A percentile compares a stretch with the other conserved stretches of the same genome.
Evolutionary conservation across 1,284 basidiomycete genomes (phyloP).

Genomic region (Vanrija sp.): DNA sequence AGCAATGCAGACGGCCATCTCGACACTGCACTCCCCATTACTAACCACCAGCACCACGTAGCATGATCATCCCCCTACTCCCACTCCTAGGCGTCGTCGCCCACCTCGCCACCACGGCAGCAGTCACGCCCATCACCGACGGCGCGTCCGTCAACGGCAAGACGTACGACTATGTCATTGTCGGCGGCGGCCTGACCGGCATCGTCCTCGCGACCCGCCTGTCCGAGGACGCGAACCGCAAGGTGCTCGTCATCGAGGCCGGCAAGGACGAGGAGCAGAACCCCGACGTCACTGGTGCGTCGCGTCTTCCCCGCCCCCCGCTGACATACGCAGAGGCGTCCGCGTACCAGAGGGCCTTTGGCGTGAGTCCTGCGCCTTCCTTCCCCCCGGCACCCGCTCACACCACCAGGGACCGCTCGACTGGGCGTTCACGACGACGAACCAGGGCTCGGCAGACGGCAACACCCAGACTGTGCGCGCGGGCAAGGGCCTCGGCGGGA

Average conservation of each 20-base stretch:
- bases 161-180: conserved; percentile 63
- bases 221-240: conserved; percentile 55
- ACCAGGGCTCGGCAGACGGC: conserved; percentile 31
- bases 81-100: too few relatives aligned
- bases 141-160: conserved; percentile 21
- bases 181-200: conserved; percentile 63
- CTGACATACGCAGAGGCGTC: conserved; percentile 15
- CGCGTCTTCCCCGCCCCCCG: neutral
- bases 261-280: conserved; percentile 32
- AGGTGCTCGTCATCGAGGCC: conserved; percentile 43
- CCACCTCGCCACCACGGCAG: too few relatives aligned
- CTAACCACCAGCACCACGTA: too few relatives aligned
- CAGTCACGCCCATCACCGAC: neutral
- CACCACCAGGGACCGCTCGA: conserved; percentile 23
- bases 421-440: conserved; percentile 38
- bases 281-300: conserved; percentile 25
- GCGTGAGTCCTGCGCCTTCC: conserved; percentile 12
- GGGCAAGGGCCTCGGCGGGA: conserved; percentile 38
- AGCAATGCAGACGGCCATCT: too few relatives aligned
- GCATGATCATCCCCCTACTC: too few relatives aligned
- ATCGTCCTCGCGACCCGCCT: conserved; percentile 61
- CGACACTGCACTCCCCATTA: too few relatives aligned
- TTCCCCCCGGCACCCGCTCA: neutral
- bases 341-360: conserved; percentile 25
- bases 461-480: conserved; percentile 19